Evolutionary conservation across 352 stramenopile species (phyloP).

Genomic region (Phytopythium aichiense): DNA sequence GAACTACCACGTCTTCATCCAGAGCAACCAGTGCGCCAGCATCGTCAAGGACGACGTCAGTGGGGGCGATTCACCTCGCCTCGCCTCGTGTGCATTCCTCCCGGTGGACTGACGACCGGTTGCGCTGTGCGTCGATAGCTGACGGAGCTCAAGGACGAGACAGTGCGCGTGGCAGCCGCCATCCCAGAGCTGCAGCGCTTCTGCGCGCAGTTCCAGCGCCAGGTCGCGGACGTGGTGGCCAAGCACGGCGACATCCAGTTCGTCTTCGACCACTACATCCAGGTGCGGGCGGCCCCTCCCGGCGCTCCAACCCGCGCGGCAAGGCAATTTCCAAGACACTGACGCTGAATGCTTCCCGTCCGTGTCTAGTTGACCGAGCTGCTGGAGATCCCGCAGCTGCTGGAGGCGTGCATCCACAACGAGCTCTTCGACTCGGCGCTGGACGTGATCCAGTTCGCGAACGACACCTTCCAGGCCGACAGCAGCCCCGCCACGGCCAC

Average conservation of each 20-base stretch:
- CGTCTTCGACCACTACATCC: conserved; percentile 88
- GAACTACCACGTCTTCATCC: conserved; percentile 91
- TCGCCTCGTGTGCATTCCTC: neutral
- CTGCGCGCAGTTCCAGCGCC: conserved; percentile 46
- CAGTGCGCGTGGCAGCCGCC: conserved; percentile 29
- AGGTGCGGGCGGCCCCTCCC: conserved; percentile 23
- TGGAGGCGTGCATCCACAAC: conserved; percentile 96
- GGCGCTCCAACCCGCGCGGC: too few species aligned
- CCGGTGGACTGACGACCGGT: neutral
- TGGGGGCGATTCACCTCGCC: neutral
- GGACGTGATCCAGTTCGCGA: conserved; percentile 92
- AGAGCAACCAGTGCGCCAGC: conserved; percentile 84
- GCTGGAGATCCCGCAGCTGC: conserved; percentile 96
- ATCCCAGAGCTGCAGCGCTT: conserved; percentile 59
- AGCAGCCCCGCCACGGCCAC: neutral
- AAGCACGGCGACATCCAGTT: conserved; percentile 86
- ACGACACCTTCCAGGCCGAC: conserved; percentile 57
- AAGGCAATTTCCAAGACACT: neutral
- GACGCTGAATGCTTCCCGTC: neutral
- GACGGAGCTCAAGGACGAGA: conserved; percentile 67
- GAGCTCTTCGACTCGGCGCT: conserved; percentile 96
- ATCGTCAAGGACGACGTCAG: conserved; percentile 77
- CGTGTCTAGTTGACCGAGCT: conserved; percentile 91
- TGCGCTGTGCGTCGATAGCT: conserved; percentile 27
- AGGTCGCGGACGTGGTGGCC: conserved; percentile 49